Evolutionary conservation across 192 early-diverging fungal species (phyloP).

Genomic region (Coemansia javaensis): DNA sequence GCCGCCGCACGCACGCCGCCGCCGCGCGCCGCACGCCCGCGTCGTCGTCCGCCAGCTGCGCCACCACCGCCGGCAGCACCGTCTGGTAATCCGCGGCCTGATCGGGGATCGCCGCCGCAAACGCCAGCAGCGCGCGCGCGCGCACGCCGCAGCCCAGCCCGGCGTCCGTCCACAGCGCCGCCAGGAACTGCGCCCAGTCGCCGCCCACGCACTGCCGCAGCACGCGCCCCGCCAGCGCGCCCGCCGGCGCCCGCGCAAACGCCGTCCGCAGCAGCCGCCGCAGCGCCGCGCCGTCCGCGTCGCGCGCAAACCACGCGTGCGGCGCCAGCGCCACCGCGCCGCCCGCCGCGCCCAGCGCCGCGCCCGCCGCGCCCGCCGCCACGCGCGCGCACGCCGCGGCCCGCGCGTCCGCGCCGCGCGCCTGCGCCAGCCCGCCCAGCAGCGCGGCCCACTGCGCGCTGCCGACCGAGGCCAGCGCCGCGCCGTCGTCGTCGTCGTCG

Average conservation of each 20-base stretch:
- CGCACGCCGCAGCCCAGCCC: not conserved
- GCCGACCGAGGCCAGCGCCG: conserved; percentile 1
- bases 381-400: not conserved
- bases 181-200: conserved; percentile 49
- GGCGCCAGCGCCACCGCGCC: conserved; percentile 5
- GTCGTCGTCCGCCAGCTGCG: conserved; percentile 56
- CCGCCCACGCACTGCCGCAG: conserved; percentile 15
- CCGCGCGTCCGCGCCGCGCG: not conserved
- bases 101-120: conserved; percentile 45
- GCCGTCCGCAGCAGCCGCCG: conserved; percentile 14
- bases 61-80: conserved; percentile 65
- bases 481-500: not conserved
- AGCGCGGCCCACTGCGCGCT: conserved; percentile 16
- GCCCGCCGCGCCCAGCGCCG: conserved; percentile 8
- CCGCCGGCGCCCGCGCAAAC: conserved; percentile 9
- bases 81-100: conserved; percentile 58
- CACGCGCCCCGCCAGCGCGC: conserved; percentile 27
- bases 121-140: conserved; percentile 51
- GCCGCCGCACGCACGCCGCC: conserved; percentile 51
- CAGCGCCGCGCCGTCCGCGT: not conserved
- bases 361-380: conserved; percentile 16
- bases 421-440: conserved; percentile 3
- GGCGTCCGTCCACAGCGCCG: conserved; percentile 14
- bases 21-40: conserved; percentile 61
- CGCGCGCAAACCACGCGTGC: conserved; percentile 18